Evolutionary conservation across 2,329 filamentous ascomycete genomes (phyloP), one percentile per base, ranked within the genome.

Genomic region (Corniculantispora saksenae): DNA sequence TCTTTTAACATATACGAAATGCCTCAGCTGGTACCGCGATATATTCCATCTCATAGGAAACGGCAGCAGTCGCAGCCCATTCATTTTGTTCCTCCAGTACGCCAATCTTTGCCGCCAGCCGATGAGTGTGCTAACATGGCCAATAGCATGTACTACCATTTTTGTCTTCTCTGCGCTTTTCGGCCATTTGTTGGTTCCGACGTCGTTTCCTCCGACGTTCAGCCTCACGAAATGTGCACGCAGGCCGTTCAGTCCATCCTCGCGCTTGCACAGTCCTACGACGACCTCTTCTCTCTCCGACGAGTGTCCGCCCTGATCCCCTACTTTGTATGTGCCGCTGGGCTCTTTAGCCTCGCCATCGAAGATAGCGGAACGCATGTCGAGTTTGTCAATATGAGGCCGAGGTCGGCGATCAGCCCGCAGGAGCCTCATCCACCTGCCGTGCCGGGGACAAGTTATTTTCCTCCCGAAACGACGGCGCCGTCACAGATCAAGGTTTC

Each of bases 71-170:
- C 17, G 40, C 25, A 67, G 61, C 13, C 67, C 69, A 8, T 68
- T 70, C 29, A 59, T 69, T 2, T 45, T 69, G 3, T 68, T 70
- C 32, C 27, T 64, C 19, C 69, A 70, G 69, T 70, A 50, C 66
- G 67, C 38, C 10, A 32, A 6, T 32, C 32, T 32, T 32, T 12
- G 54, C 7, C 3, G 12, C n/a, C 51, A 38, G 3, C 2, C 15
- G 19, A 3, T 45, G 3, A 8, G 15, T n/a, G 5, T 53, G 35
- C 45, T 67, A 32, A 60, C 19, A 2, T 23, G 35, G 13, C 19
- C 7, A 3, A 8, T 25, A 70, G 68, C 43, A 70, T 70, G 64
- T 70, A 68, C 55, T 70, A 69, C 23, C 67, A 70, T 12, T 70
- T 67, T 43, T 67, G 65, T 38, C 48, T 70, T 1, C 55, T 69